Percentiles rank a stretch among this genome's conserved stretches.
These are phyloP conservation scores for Zygoascus ofunaensis DNA, from an alignment of 805 yeast genomes.

Conservation along the genomic window DNA sequence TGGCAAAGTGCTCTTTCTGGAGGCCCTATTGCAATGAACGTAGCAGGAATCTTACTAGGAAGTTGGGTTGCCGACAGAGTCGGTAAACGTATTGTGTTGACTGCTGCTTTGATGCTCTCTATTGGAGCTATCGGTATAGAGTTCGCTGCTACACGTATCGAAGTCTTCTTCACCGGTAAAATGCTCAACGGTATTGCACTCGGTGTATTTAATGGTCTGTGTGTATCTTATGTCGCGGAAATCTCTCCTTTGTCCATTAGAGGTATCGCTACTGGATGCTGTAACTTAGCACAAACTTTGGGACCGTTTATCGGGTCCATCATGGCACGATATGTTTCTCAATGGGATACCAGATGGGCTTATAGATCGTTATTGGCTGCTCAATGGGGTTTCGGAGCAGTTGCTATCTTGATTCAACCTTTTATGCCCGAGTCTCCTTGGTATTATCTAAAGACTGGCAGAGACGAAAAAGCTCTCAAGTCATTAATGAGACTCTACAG, in stretches of 20 bases:
- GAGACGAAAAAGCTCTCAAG: slow-evolving; percentile 17
- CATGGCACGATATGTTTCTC: slow-evolving; percentile 10
- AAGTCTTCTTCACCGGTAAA: slow-evolving; percentile 12
- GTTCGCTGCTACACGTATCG: slow-evolving; percentile 8
- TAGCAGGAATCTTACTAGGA: slow-evolving; percentile 8
- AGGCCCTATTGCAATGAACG: slow-evolving; percentile 10
- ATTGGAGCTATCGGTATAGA: slow-evolving; percentile 10
- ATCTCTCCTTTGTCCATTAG: slow-evolving; percentile 7
- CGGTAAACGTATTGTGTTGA: slow-evolving; percentile 8
- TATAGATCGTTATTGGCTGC: slow-evolving; percentile 10
- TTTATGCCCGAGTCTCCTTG: slow-evolving; percentile 13
- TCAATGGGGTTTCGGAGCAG: slow-evolving; percentile 12
- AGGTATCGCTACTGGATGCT: slow-evolving; percentile 4
- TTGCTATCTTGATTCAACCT: slow-evolving; percentile 3
- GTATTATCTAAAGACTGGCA: slow-evolving; percentile 1
- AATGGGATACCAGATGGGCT: slow-evolving; percentile 6
- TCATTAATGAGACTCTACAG: slow-evolving; percentile 1
- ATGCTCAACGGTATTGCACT: slow-evolving; percentile 12
- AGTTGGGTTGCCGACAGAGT: slow-evolving; percentile 8
- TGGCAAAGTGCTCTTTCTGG: slow-evolving; percentile 14
- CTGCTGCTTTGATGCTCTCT: slow-evolving; percentile 6
- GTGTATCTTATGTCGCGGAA: slow-evolving; percentile 11
- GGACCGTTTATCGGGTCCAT: slow-evolving; percentile 13
- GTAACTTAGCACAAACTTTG: slow-evolving; percentile 6
- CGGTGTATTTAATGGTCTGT: slow-evolving; percentile 7